These are phyloP conservation scores for Ganoderma meredithae DNA, from an alignment of 1,284 basidiomycete species.

Conservation along the genomic window DNA sequence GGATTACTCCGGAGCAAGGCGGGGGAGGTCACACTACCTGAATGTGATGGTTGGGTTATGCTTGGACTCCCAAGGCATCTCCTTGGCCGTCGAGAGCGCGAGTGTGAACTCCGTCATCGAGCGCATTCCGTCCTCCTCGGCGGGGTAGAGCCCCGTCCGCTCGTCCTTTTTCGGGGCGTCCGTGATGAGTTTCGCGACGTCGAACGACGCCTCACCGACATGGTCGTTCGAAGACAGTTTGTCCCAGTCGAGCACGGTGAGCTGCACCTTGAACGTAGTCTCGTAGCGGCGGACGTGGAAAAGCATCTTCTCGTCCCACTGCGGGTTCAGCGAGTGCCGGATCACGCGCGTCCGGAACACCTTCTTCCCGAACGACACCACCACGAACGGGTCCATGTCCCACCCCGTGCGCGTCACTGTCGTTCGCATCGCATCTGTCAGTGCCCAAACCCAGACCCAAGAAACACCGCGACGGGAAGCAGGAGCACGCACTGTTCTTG, in stretches of 20 bases:
- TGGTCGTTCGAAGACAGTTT: slow-evolving; percentile 91
- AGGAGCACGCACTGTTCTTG: slow-evolving; percentile 76
- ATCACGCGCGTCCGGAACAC: slow-evolving; percentile 94
- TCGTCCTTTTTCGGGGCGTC: slow-evolving; percentile 79
- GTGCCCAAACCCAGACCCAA: neutral
- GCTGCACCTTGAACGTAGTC: slow-evolving; percentile 76
- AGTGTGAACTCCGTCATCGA: slow-evolving; percentile 77
- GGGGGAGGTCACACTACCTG: slow-evolving; percentile 52
- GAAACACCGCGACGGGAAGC: slow-evolving; percentile 1
- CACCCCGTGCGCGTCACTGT: slow-evolving; percentile 84
- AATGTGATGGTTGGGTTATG: slow-evolving; percentile 68
- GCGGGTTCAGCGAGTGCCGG: slow-evolving; percentile 88
- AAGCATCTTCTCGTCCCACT: slow-evolving; percentile 95
- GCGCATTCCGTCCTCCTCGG: slow-evolving; percentile 57
- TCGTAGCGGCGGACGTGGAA: slow-evolving; percentile 96
- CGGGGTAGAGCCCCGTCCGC: slow-evolving; percentile 76
- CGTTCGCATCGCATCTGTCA: neutral
- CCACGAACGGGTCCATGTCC: slow-evolving; percentile 98
- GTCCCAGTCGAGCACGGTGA: slow-evolving; percentile 94
- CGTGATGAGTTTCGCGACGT: slow-evolving; percentile 75
- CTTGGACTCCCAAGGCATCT: slow-evolving; percentile 68
- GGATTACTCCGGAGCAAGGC: slow-evolving; percentile 24
- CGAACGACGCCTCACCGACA: slow-evolving; percentile 79
- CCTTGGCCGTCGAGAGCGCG: slow-evolving; percentile 60
- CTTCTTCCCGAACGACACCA: slow-evolving; percentile 96